phyloP scores from a whole-genome alignment of 257 asterid species.

The Petunia secreta region DNA sequence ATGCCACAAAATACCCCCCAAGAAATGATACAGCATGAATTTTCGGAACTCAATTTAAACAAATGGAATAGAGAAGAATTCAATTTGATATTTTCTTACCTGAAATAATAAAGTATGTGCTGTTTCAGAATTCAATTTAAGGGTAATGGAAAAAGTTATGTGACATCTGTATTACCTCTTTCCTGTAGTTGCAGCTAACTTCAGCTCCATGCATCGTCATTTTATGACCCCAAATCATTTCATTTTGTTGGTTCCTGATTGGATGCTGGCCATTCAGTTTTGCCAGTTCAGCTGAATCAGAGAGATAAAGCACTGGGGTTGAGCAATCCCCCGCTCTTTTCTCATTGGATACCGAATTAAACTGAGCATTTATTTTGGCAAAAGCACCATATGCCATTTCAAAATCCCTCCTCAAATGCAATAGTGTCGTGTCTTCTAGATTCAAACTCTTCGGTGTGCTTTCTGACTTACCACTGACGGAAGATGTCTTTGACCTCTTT shows the following conservation, averaged over 20 bases:
- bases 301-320: conserved; percentile 22
- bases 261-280: conserved; percentile 27
- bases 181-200: conserved; percentile 31
- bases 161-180: conserved; percentile 40
- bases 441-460: conserved; percentile 14
- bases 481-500: conserved; percentile 26
- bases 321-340: conserved; percentile 32
- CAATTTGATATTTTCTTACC: conserved; percentile 13
- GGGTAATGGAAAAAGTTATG: background rate
- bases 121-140: background rate
- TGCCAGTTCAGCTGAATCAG: conserved; percentile 31
- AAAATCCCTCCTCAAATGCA: conserved; percentile 42
- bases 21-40: conserved; percentile 12
- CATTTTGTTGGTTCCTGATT: conserved; percentile 31
- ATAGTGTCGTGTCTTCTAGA: conserved; percentile 28
- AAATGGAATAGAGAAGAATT: background rate
- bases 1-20: conserved; percentile 12
- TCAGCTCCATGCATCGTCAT: conserved; percentile 31
- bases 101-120: background rate
- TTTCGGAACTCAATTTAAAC: conserved; percentile 6
- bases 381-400: conserved; percentile 42
- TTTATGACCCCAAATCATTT: conserved; percentile 25
- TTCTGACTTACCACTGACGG: conserved; percentile 28
- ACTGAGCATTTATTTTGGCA: conserved; percentile 39
- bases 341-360: conserved; percentile 34